phyloP scores from a whole-genome alignment of 805 yeast genomes.

The Suhomyces pyralidae region DNA sequence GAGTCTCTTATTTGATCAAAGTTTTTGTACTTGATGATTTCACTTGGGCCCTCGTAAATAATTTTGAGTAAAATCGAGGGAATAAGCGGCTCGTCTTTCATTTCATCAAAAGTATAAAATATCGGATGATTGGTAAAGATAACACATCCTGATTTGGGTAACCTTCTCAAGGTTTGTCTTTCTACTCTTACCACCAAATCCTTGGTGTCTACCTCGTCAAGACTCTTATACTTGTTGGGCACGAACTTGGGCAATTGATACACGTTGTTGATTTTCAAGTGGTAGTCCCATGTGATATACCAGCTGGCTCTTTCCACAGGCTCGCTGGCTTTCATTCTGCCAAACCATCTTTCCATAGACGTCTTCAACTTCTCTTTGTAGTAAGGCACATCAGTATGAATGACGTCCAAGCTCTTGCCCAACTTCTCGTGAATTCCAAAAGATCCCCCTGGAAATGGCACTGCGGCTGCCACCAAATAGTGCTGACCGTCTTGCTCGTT shows the following conservation, averaged over 20 bases:
- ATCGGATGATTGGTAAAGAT: conserved; percentile 75
- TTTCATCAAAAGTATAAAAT: conserved; percentile 74
- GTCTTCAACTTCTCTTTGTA: conserved; percentile 60
- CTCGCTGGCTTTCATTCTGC: conserved; percentile 54
- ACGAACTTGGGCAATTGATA: conserved; percentile 50
- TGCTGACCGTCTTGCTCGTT: conserved; percentile 54
- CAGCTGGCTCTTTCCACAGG: conserved; percentile 75
- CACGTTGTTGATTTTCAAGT: conserved; percentile 53
- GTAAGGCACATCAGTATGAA: conserved; percentile 69
- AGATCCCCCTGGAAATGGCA: conserved; percentile 77
- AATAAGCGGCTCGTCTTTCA: conserved; percentile 75
- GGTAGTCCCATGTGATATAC: conserved; percentile 74
- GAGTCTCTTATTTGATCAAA: conserved; percentile 60
- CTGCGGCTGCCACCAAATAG: conserved; percentile 69
- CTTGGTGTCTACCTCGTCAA: conserved; percentile 40
- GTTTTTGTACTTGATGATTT: conserved; percentile 61
- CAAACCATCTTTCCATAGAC: conserved; percentile 75
- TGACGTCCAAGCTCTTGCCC: conserved; percentile 60
- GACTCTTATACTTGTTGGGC: conserved; percentile 28
- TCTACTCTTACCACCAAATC: conserved; percentile 69
- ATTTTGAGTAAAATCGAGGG: conserved; percentile 70
- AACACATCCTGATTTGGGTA: conserved; percentile 63
- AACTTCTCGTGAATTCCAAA: conserved; percentile 60
- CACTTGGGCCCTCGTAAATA: conserved; percentile 63
- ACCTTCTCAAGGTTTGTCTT: conserved; percentile 65